phyloP scores from a whole-genome alignment of 345 rosid species.

The Ceriops decandra region DNA sequence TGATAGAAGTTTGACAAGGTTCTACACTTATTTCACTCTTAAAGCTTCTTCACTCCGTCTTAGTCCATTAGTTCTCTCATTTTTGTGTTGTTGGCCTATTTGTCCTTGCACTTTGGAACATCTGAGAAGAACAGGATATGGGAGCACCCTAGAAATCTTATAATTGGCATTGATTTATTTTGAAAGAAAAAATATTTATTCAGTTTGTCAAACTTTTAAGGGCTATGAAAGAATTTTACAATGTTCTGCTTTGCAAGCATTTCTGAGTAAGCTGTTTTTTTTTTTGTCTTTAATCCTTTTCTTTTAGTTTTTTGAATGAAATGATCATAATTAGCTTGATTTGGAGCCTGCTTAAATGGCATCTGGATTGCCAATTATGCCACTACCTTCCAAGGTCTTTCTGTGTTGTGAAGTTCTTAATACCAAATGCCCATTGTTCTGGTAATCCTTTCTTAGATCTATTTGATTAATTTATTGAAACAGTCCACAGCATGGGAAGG shows the following conservation, averaged over 20 bases:
- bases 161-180: no score
- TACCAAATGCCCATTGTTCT: neutral
- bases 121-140: no score
- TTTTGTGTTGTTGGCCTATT: no score
- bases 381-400: neutral
- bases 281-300: neutral
- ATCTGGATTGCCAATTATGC: no score
- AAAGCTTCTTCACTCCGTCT: no score
- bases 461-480: conserved; percentile 1
- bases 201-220: neutral
- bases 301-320: neutral
- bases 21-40: no score
- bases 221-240: neutral
- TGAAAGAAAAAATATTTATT: no score
- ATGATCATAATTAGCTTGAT: neutral
- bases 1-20: no score
- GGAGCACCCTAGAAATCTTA: no score
- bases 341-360: neutral
- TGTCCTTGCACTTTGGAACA: no score
- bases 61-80: no score
- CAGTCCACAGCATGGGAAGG: conserved; percentile 55
- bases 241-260: neutral
- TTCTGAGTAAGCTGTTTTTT: neutral
- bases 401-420: conserved; percentile 3
- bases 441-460: conserved; percentile 11